Evolutionary conservation across 148 eudicot genomes (phyloP).

Genomic region (Rhododendron williamsianum): DNA sequence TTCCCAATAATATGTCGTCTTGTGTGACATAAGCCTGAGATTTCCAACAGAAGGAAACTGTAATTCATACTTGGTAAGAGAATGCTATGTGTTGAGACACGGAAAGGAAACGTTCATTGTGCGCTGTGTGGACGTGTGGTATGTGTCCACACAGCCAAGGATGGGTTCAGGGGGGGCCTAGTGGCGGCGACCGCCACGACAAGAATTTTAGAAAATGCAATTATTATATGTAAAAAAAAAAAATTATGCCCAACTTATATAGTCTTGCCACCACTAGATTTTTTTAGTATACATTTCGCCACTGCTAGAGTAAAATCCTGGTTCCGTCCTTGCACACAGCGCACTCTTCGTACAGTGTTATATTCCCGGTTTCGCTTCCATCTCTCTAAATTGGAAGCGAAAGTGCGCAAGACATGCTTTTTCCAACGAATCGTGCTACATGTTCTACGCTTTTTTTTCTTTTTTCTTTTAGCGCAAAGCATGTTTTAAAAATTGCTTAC

Average conservation of each 20-base stretch:
- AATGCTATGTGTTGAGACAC: background rate
- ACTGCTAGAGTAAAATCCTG: too few species aligned
- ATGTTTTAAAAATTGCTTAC: slow-evolving; percentile 30
- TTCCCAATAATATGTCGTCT: slow-evolving; percentile 63
- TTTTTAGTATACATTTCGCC: too few species aligned
- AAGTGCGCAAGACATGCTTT: background rate
- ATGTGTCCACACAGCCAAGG: background rate
- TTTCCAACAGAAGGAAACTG: background rate
- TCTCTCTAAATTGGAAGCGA: background rate
- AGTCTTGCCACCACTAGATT: too few species aligned
- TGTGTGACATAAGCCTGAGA: slow-evolving; percentile 82
- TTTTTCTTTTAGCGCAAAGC: background rate
- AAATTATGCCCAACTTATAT: too few species aligned
- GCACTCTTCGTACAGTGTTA: background rate
- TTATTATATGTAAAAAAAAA: too few species aligned
- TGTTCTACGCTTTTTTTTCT: background rate
- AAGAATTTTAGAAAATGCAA: too few species aligned
- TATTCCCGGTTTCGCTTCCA: background rate
- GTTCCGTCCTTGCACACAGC: too few species aligned
- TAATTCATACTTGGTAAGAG: background rate
- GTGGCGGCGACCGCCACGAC: too few species aligned
- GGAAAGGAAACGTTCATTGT: background rate
- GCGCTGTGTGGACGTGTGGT: background rate
- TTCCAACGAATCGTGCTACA: background rate
- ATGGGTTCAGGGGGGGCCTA: too few species aligned